Percentiles rank a stretch among this genome's conserved stretches.
Evolutionary conservation across 2,329 filamentous ascomycete genomes (phyloP).

Genomic region (Beauveria sp.): DNA sequence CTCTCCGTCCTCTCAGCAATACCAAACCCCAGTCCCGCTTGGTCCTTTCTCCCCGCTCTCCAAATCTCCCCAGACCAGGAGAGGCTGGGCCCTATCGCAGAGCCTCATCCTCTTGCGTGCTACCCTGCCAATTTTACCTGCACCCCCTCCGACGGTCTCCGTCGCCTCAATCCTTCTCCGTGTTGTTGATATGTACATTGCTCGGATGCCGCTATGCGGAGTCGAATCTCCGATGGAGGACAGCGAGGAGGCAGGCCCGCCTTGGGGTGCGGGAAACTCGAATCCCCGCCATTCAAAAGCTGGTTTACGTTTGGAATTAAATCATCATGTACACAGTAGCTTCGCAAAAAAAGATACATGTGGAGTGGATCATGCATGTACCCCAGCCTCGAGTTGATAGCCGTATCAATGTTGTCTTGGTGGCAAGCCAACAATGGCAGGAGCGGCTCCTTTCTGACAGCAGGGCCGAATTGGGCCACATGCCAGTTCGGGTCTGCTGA

Average conservation of each 20-base stretch:
- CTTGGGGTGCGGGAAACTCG: neutral
- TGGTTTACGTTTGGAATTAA: neutral
- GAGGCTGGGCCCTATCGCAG: neutral
- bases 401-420: neutral
- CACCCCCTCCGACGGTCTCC: slow-evolving; percentile 1
- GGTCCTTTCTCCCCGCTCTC: neutral
- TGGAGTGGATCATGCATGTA: neutral
- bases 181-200: neutral
- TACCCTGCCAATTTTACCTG: neutral
- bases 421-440: neutral
- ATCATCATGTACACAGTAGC: neutral
- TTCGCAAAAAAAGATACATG: neutral
- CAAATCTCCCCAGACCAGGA: neutral
- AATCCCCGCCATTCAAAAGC: neutral
- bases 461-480: neutral
- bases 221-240: neutral
- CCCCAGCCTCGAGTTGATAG: neutral
- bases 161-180: neutral
- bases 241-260: no score
- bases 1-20: neutral
- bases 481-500: neutral
- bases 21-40: neutral
- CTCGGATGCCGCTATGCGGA: neutral
- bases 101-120: neutral
- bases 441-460: neutral